Base-by-base conservation (phyloP, 768 basidiomycete genomes). In the Boletus vinaceobasis region DNA sequence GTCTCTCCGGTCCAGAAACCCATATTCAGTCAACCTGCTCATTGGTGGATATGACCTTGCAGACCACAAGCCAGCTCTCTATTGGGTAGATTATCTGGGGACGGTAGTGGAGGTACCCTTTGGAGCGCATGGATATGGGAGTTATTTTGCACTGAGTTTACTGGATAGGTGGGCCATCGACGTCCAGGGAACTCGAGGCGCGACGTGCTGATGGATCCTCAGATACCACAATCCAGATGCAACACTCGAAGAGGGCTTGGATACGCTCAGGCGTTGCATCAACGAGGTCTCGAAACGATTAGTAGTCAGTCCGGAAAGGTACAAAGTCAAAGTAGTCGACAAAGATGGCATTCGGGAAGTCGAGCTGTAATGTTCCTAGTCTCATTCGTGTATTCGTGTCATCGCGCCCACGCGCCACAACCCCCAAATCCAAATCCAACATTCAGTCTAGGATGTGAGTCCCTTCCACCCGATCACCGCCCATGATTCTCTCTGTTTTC, bases 1-100 rank as follows among this genome's bases (percentile, higher is more conserved):
- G 45, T 92, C 91, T 0, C 74, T 98, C 9, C 89, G 97, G 45
- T 93, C 93, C 0, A 82, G 90, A 54, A 80, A 83, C 50, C 89
- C 96, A 0, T 98, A 97, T 71, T 70, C 87, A 1, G 97, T 99
- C 63, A 96, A 98, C 69, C 77, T 99, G 4, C 85, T 99, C 5
- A 75, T 99, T 10, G 96, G 90, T 7, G 97, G 97, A 14, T 98
- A 86, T 70, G 97, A 99, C 71, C 82, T 82, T 50, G 83, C 90
- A 38, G 80, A 81, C 7, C 65, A 82, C 59, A 75, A 76, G 15
- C 93, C 95, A 6, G 83, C 84, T 59, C 78, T 96, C 13, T 97
- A 95, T 77, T 98, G 95, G 94, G 79, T 98, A 56, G 97, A 99
- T 75, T 93, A 96, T 71, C 80, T 97, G 32, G 97, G 97, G 26